Percentiles rank a stretch among this genome's conserved stretches.
These are phyloP conservation scores for Dipodascopsis tothii DNA, from an alignment of 805 yeast species.

Conservation along the genomic window DNA sequence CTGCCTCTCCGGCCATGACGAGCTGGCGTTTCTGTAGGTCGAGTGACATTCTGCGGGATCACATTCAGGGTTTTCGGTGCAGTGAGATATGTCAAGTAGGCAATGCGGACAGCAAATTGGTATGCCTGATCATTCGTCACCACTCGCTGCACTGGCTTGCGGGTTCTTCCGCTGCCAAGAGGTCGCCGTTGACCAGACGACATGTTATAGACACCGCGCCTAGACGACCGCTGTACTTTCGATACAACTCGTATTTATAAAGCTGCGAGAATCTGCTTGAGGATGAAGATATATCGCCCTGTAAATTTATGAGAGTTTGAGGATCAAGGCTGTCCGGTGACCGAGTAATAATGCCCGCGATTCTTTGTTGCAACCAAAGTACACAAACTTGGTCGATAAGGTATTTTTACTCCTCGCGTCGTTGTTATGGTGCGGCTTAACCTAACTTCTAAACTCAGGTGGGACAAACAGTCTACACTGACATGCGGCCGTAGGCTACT, in stretches of 20 bases:
- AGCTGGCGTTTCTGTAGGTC: not conserved
- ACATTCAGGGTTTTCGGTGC: conserved; percentile 1
- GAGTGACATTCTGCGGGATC: not conserved
- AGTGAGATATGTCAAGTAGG: conserved; percentile 9
- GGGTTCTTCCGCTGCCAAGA: not conserved
- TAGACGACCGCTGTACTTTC: no score
- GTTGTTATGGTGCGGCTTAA: no score
- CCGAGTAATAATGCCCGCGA: no score
- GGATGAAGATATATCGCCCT: no score
- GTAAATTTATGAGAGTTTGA: not conserved
- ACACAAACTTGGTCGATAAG: no score
- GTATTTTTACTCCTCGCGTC: no score
- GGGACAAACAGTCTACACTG: no score
- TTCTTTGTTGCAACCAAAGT: no score
- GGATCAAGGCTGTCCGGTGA: no score
- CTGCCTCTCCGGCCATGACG: not conserved
- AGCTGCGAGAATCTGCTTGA: no score
- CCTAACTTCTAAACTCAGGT: no score
- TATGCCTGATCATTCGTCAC: conserved; percentile 11
- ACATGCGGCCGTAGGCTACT: no score
- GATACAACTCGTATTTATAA: not conserved
- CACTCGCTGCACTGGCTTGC: conserved; percentile 5
- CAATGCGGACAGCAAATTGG: conserved; percentile 4
- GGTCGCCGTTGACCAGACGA: not conserved
- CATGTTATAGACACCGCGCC: not conserved